Base-by-base conservation (phyloP, 106 monocot species). In the Allium cepa region DNA sequence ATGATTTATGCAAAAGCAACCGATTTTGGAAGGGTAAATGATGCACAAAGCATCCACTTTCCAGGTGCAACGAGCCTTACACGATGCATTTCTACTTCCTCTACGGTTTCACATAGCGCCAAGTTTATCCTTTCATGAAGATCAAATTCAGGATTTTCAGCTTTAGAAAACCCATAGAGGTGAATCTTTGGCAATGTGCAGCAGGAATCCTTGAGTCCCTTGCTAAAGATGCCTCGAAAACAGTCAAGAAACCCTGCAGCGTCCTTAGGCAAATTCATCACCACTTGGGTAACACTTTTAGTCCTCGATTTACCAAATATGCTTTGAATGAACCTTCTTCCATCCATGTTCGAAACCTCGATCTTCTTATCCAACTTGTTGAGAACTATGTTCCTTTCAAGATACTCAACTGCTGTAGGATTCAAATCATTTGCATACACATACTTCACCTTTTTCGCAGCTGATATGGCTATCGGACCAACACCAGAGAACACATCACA, bases 371-470 rank as follows among this genome's bases (percentile, higher is more conserved):
- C 93, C 48, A 99, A 81, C 73, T 77, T 99, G 79, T 90, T 99
- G 68, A 85, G 87, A 71, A 93, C 80, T 50, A 93, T 65, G 66
- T 99, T 99, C 79, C 87, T 82, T 66, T 87, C 85, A 62, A 99
- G 77, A 76, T 93, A 99, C 28, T 99, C 99, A 46, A 99, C 92
- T 47, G 99, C 92, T 75, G 7, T 69, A 18, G 93, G 93, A 63
- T 99, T 99, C 62, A 99, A 65, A 79, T 99, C 99, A 82, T 99
- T 99, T 53, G 99, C 99, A 83, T 90, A 99, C 4, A 93, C 99
- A 71, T 83, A 70, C 67, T 83, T 90, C 49, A 93, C 99, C 70
- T 87, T 93, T 75, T 83, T 99, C 46, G 90, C 92, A 26, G 99
- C 92, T 60, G 77, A 87, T 69, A 99, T 79, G 61, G 93, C 80